Percentiles rank a stretch among this genome's conserved stretches.
Conservation (phyloP, 176 grass and related monocot genomes). For the Pontederia crassipes region DNA sequence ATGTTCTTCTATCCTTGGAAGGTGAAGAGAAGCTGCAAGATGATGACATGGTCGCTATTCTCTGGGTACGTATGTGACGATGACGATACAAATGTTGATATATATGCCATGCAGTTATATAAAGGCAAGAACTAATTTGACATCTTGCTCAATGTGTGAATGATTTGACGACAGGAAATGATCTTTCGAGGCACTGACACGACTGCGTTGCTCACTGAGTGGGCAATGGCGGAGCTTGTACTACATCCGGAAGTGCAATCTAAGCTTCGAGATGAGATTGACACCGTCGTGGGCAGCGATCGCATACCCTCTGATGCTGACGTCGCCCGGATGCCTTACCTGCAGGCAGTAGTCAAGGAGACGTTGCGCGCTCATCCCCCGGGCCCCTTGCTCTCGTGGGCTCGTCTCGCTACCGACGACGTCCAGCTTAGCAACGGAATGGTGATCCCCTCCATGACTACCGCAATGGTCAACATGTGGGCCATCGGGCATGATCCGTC, state of each 20-base stretch:
- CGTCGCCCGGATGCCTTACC: conserved; percentile 40
- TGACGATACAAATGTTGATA: conserved; percentile 42
- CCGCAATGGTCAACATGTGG: conserved; percentile 83
- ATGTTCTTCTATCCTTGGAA: no score
- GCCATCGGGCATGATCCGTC: conserved; percentile 54
- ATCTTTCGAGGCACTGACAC: no score
- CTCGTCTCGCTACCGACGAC: conserved; percentile 55
- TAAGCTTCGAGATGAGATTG: conserved; percentile 37
- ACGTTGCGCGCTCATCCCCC: conserved; percentile 52
- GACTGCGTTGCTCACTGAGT: no score
- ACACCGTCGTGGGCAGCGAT: background rate
- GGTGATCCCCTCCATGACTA: conserved; percentile 53
- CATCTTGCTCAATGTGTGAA: no score
- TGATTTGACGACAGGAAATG: no score
- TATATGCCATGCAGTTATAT: conserved; percentile 33
- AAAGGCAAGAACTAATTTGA: no score
- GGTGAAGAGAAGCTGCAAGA: no score
- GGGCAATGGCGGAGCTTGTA: conserved; percentile 47
- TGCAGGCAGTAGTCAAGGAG: conserved; percentile 62
- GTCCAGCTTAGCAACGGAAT: conserved; percentile 54
- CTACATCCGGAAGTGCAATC: conserved; percentile 33
- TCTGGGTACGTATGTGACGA: conserved; percentile 36
- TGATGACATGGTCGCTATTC: no score
- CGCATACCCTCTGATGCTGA: conserved; percentile 28
- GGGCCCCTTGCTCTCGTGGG: conserved; percentile 65